Base-by-base conservation (phyloP, 2,329 filamentous ascomycete genomes). In the Fusarium citri region DNA sequence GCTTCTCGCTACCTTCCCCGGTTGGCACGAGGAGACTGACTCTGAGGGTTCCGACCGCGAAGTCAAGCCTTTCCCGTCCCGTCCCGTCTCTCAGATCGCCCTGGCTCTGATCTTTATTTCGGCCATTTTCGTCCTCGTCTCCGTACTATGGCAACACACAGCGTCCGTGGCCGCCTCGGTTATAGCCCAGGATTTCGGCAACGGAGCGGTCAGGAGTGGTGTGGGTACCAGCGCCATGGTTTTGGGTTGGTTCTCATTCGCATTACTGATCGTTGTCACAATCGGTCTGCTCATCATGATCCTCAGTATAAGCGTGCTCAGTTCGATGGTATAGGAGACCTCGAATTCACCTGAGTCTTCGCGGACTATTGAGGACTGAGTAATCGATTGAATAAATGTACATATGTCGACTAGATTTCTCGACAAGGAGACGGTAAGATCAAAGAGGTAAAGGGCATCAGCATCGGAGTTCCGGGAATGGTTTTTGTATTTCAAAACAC, bases 251-350 rank as follows among this genome's bases (percentile, higher is more conserved):
- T 98, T 99, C 81, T 93, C 93, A 43, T 98, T 99, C 77, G 92
- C 93, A 23, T 81, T 98, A 55, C 86, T 99, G 71, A 97, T 99
- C 75, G 91, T 98, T 67, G 95, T 98, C 55, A 98, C 95, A 50
- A 96, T 98, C 76, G 96, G 95, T 59, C 81, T 98, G 80, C 84
- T 99, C 68, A 92, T 98, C 76, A 98, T 98, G 94, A 97, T 98
- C 76, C 83, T 98, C 79, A 98, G 94, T 82, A 96, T 98, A 78
- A 88, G 91, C 73, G 86, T 97, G 59, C 83, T 98, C 71, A 87
- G 89, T 73, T 87, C 92, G 75, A 81, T 89, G 77, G 83, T 80
- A 66, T 76, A 72, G 73, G 59, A 59, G 23, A 55, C 61, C 62
- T 62, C 64, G 45, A 66, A 65, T 41, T 45, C 56, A 54, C 56